Evolutionary conservation across 2,329 filamentous ascomycete genomes (phyloP), one percentile per base, ranked within the genome.

Genomic region (Teratosphaeriaceae sp.): DNA sequence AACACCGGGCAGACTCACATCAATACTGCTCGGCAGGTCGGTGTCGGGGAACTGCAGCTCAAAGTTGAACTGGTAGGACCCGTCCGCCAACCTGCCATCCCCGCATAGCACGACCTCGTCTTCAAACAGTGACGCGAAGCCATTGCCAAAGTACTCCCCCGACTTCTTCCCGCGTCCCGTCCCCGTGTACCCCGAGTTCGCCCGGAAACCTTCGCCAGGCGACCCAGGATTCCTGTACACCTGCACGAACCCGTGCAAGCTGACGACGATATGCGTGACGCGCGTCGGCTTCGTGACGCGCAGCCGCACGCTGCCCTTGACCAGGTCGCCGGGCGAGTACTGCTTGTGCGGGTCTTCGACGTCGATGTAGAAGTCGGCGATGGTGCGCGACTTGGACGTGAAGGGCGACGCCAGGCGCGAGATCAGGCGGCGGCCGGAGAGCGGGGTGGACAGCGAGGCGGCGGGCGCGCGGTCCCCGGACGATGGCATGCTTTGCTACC

Each of bases 1-100:
- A 11, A 27, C 23, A 13, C 18, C 22, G 31, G 47, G 33, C 31
- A 36, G 37, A 72, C 85, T 60, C 76, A 96, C 90, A 68, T 94
- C 89, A 59, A 98, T 90, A 63, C 90, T 96, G 65, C 87, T 95
- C n/a, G 86, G 86, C 45, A 92, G 67, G 4, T 76, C 77, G 54
- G 79, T 76, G 38, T 75, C 70, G 2, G 84, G 83, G 52, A 88
- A 86, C 44, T 82, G 70, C 49, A 87, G 66, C 56, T 86, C 79
- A 54, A 87, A 88, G 47, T 84, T 80, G 63, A 92, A 92, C 62
- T 88, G 81, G 59, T 88, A 90, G 53, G 78, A 77, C 29, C 84
- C 84, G 36, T 84, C 75, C 40, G 84, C 80, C 26, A 92, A 68
- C 55, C 82, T 76, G 12, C 86, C 85, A 56, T 89, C 84, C 18